Conservation (phyloP, 192 early-diverging fungal genomes). For the Coemansia sp. region DNA sequence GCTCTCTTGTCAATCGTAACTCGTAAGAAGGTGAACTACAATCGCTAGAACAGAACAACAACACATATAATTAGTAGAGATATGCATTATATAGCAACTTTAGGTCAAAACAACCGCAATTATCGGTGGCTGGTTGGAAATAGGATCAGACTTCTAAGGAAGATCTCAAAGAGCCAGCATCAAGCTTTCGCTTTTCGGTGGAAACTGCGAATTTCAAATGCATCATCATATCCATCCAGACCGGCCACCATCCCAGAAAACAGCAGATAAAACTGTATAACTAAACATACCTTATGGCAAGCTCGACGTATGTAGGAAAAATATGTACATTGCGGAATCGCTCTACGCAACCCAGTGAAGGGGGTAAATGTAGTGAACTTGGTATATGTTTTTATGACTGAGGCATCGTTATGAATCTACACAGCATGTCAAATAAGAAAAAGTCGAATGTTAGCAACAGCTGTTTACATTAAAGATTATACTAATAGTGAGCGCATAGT, state of each 20-base stretch:
- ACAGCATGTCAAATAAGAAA: not conserved
- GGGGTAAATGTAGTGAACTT: too few species aligned
- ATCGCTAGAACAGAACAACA: too few species aligned
- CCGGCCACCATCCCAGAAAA: not conserved
- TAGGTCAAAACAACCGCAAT: not conserved
- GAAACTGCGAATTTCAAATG: constrained; percentile 50
- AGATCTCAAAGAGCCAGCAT: constrained; percentile 45
- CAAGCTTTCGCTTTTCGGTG: constrained; percentile 36
- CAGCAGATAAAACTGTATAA: not conserved
- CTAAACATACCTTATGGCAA: not conserved
- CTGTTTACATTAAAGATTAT: not conserved
- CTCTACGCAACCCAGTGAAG: too few species aligned
- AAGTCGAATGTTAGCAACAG: not conserved
- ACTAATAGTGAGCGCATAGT: too few species aligned
- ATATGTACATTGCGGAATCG: not conserved
- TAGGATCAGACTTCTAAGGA: constrained; percentile 52
- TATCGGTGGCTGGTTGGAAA: too few species aligned
- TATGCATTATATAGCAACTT: too few species aligned
- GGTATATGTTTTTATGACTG: too few species aligned
- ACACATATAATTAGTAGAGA: too few species aligned
- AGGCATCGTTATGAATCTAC: too few species aligned
- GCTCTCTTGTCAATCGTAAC: not conserved
- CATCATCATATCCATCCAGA: constrained; percentile 26
- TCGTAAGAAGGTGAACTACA: too few species aligned
- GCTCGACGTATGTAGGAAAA: too few species aligned